These are phyloP conservation scores for Alternaria conjuncta DNA, from an alignment of 2,329 filamentous ascomycete species.

Conservation along the genomic window DNA sequence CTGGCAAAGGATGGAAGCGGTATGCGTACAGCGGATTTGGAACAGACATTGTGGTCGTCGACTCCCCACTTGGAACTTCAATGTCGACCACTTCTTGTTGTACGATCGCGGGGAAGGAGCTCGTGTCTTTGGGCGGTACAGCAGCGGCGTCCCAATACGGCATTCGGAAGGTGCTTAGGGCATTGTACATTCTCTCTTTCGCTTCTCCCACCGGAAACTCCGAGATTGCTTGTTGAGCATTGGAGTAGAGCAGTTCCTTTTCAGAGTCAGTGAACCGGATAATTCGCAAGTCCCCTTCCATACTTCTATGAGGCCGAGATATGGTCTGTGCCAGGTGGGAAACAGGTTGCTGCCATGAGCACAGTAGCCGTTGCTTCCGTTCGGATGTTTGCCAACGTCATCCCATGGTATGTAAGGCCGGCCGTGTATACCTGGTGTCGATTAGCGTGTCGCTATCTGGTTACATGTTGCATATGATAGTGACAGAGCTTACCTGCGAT, in stretches of 20 bases:
- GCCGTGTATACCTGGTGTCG: slow-evolving; percentile 73
- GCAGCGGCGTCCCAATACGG: neutral
- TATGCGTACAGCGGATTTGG: neutral
- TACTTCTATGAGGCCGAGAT: neutral
- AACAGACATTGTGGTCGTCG: neutral
- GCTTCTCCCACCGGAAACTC: neutral
- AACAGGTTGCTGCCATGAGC: neutral
- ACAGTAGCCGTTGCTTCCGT: slow-evolving; percentile 72
- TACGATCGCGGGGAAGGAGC: neutral
- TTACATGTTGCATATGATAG: neutral
- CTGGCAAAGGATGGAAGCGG: neutral
- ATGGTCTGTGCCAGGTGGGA: neutral
- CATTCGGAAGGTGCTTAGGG: neutral
- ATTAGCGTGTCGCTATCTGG: slow-evolving; percentile 38
- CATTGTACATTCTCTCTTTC: neutral
- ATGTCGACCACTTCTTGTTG: neutral
- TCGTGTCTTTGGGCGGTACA: neutral
- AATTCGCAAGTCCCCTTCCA: neutral
- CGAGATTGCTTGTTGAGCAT: neutral
- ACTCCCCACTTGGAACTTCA: neutral
- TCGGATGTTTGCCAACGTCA: slow-evolving; percentile 50
- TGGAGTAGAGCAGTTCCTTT: neutral
- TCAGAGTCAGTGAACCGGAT: neutral
- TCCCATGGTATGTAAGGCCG: slow-evolving; percentile 69
- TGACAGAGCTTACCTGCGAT: neutral